Base-by-base conservation (phyloP, 2,329 filamentous ascomycete species). In the Ascochyta lentis region DNA sequence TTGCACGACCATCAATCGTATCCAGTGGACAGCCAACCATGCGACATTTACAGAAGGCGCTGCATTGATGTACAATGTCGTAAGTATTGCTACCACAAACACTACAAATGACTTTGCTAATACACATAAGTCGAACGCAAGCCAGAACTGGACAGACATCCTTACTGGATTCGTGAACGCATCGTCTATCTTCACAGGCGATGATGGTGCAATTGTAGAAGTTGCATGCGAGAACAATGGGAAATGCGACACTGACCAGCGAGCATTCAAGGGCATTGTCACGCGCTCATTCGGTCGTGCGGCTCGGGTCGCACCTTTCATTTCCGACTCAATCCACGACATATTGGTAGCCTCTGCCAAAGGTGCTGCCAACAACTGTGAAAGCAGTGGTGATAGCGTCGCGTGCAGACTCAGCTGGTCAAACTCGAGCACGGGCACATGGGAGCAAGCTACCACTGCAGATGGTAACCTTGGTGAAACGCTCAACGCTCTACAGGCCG, bases 161-260 rank as follows among this genome's bases (percentile, higher is more conserved):
- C 58, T 69, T 26, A 46, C 49, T n/a, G 63, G 64, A 4, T 58
- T 71, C 27, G 60, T 61, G 0, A 64, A 66, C 4, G 34, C 52
- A 70, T 79, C 78, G 0, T 67, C 53, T 3, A 13, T 58, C 15
- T 69, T 71, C 42, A 80, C 81, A 4, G 79, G 77, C 42, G 67
- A 77, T 15, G 83, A 85, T 62, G 78, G 85, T 66, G 76, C 89
- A 73, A 86, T 90, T 83, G 86, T 80, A 67, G 88, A 91, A 73
- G 79, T 79, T 40, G 84, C 85, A n/a, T 91, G 88, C 77, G 88
- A 91, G 38, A 29, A 73, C 4, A 74, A 78, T 55, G 75, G 76
- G 48, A 78, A 68, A 0, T 91, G 89, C 74, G 83, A 85, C 68
- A 79, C 76, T 45, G 87, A 90, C 72, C 86, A 87, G 80, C 83